phyloP scores from a whole-genome alignment of 108 stramenopile genomes.

The Mediolabrus comicus region DNA sequence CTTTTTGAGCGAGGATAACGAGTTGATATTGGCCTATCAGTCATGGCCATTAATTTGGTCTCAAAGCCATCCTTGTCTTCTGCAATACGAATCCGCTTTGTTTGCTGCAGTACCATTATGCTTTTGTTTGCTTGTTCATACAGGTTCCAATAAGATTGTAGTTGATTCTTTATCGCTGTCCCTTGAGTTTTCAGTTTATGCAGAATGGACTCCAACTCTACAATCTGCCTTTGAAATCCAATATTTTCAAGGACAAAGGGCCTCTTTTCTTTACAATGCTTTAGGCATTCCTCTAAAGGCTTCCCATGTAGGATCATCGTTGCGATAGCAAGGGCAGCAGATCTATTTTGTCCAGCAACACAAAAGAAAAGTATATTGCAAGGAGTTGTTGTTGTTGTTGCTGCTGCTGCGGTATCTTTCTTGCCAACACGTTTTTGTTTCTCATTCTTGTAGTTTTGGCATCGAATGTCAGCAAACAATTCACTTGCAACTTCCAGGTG shows the following conservation, averaged over 20 bases:
- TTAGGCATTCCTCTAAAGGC: conserved; percentile 45
- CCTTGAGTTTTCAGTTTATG: conserved; percentile 22
- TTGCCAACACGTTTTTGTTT: background rate
- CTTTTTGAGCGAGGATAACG: conserved; percentile 15
- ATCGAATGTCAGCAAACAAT: conserved; percentile 49
- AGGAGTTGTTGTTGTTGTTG: background rate
- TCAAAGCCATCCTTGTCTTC: conserved; percentile 2
- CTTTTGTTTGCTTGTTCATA: conserved; percentile 17
- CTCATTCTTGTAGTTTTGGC: background rate
- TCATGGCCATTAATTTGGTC: conserved; percentile 5
- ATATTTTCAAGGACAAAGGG: conserved; percentile 76
- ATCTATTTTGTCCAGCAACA: conserved; percentile 76
- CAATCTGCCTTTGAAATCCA: conserved; percentile 71
- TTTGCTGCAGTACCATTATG: background rate
- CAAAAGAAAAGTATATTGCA: conserved; percentile 69
- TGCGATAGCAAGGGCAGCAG: conserved; percentile 48
- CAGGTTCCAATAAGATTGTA: conserved; percentile 27
- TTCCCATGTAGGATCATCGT: conserved; percentile 63
- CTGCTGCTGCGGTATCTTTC: background rate
- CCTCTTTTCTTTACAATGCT: conserved; percentile 44
- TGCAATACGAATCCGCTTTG: conserved; percentile 30
- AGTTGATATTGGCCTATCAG: conserved; percentile 2
- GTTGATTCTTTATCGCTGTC: conserved; percentile 4
- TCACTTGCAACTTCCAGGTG: conserved; percentile 64
- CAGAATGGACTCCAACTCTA: conserved; percentile 63